phyloP scores from a whole-genome alignment of 768 basidiomycete genomes.

The Podaxis mareebaensis region DNA sequence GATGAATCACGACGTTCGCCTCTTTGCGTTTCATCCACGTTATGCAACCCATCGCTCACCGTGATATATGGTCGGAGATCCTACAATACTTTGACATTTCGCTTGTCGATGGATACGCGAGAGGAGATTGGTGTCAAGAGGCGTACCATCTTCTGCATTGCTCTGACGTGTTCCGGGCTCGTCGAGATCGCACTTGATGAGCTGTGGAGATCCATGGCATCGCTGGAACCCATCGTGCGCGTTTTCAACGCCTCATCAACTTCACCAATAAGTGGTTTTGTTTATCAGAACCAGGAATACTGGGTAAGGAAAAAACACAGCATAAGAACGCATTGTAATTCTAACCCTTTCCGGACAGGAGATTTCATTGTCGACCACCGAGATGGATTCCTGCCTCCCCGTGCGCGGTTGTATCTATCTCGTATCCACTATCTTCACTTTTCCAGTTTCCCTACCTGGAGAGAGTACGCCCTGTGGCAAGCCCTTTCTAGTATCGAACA shows the following conservation, averaged over 20 bases:
- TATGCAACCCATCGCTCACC: not conserved
- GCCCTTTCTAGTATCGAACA: not conserved
- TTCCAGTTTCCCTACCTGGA: not conserved
- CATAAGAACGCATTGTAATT: not conserved
- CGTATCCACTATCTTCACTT: constrained; percentile 1
- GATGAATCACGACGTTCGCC: not conserved
- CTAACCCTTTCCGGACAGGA: not conserved
- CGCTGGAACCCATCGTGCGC: not conserved
- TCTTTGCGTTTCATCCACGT: not conserved
- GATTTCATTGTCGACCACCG: not conserved
- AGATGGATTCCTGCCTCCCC: not conserved
- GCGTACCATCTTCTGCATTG: not conserved
- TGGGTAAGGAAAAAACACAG: not conserved
- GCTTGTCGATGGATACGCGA: not conserved
- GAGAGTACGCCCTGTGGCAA: constrained; percentile 1
- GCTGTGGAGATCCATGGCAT: constrained; percentile 1
- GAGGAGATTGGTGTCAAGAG: not conserved
- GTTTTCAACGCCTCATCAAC: not conserved
- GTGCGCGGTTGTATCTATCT: not conserved
- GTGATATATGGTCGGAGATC: constrained; percentile 2
- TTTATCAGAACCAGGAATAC: not conserved
- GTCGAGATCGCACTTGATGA: constrained; percentile 1
- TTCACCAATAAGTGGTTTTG: not conserved
- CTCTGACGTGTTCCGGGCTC: not conserved
- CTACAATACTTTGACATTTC: not conserved